Base-by-base conservation (phyloP, 2,329 filamentous ascomycete genomes). In the Pleoardoris graminearum region DNA sequence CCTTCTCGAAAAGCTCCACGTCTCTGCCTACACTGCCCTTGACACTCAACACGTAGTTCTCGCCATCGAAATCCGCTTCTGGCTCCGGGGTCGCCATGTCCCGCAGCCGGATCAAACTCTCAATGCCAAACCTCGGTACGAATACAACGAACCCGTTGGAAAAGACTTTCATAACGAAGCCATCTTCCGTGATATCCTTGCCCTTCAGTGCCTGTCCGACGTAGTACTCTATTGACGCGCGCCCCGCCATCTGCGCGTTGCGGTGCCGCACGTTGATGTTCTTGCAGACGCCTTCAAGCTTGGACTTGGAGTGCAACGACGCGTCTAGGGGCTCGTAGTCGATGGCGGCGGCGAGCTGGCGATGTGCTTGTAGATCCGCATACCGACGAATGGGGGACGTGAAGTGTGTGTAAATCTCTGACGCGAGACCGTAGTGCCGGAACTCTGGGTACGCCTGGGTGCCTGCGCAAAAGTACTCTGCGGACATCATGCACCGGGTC, bases 261-360 rank as follows among this genome's bases (percentile, higher is more conserved):
- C 94, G 90, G 75, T 99, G 94, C 7, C 94, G 87, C 52, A 94
- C 87, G 74, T 99, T 99, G 82, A 99, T 97, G 77, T 99, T 99
- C 75, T 91, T 92, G 82, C 94, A 97, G 21, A 99, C 90, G 51
- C 86, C 89, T 75, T 97, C 92, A 50, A 99, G 86, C 63, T 91
- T 90, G 61, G 86, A 85, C 59, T 91, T 88, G 62, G 88, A 91
- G 68, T 90, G 88, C 52, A 95, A 83, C 41, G 86, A 87, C 7
- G 90, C 82, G 69, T 95, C 88, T n/a, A 94, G 82, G 33, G 87
- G 80, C 77, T 92, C 92, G 78, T 97, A 97, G 53, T 88, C 90
- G 68, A 99, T 97, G 25, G 94, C 92, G 8, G 94, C 93, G 0
- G 94, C 93, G 47, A 99, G 86, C 78, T 99, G 94, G 12, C 93